Base-by-base conservation (phyloP, 2,329 filamentous ascomycete species). In the Thermomyces lanuginosus region DNA sequence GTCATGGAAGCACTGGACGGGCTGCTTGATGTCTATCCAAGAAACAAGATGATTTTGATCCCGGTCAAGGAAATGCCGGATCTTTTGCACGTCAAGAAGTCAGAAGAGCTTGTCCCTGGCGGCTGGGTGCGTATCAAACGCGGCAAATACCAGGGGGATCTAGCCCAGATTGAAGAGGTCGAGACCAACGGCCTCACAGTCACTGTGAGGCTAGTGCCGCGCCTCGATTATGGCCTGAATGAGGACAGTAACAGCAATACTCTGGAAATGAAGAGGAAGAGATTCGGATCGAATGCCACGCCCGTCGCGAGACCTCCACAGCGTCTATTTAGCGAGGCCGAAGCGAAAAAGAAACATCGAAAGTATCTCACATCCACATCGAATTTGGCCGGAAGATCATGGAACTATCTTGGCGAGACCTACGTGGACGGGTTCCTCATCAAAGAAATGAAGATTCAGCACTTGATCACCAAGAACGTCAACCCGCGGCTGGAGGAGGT, bases 11-110 rank as follows among this genome's bases (percentile, higher is more conserved):
- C 82, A 5, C 62, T 92, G 21, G 80, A 92, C 35, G 79, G 76
- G 21, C 70, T 98, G 44, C 69, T 81, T 34, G 83, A 92, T 45
- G 78, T 92, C 19, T 98, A 93, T 49, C 80, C 86, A 28, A 73
- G 82, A 30, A 77, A 72, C 15, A 89, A 83, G 53, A 76, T 89
- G 58, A 70, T 84, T 22, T 62, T 95, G 27, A 82, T 98, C 21
- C 81, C 89, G 25, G 83, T 95, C 44, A 92, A 92, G 51, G 89
- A 98, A 54, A 92, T 93, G 75, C 86, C 89, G 2, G 89, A 95
- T 53, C 67, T 98, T n/a, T 64, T 98, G 10, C 73, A 83, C 27
- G 81, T 92, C 15, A 75, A 72, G 34, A 92, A 92, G 58, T 86
- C 78, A 2, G 79, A 83, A 24, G 73, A 74, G 14, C 62, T 98